phyloP scores from a whole-genome alignment of 2,329 filamentous ascomycete species.

The Colletotrichum zoysiae region DNA sequence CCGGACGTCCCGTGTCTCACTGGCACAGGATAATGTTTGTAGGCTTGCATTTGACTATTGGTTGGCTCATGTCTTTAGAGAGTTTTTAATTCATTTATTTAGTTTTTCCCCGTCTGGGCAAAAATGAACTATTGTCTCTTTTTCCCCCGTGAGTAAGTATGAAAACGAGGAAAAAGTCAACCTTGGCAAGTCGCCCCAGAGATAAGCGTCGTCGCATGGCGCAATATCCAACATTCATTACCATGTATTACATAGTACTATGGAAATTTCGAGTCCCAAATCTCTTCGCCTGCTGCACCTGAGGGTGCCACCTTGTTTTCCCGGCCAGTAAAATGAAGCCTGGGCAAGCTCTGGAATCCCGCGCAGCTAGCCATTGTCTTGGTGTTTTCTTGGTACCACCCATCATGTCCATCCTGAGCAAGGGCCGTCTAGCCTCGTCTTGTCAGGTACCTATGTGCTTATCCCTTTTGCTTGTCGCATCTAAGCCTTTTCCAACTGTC shows the following conservation, averaged over 20 bases:
- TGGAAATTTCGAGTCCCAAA: neutral
- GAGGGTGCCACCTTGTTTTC: neutral
- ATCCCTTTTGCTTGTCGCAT: constrained; percentile 32
- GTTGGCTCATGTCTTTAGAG: neutral
- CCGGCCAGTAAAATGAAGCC: neutral
- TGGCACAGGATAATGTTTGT: neutral
- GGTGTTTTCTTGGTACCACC: constrained; percentile 41
- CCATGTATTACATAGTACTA: neutral
- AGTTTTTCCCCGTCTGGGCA: neutral
- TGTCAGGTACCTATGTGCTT: constrained; percentile 23
- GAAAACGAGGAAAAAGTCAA: neutral
- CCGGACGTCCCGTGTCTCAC: constrained; percentile 15
- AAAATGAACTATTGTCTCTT: too few relatives aligned
- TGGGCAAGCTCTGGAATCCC: constrained; percentile 12
- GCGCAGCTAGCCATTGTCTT: constrained; percentile 30
- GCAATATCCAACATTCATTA: neutral
- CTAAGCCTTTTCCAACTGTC: constrained; percentile 38
- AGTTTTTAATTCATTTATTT: neutral
- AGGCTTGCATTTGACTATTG: neutral
- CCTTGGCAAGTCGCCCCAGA: constrained; percentile 16
- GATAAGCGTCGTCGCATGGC: constrained; percentile 27
- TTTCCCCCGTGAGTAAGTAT: neutral
- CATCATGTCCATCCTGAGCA: constrained; percentile 16
- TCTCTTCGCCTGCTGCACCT: neutral
- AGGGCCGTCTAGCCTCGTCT: constrained; percentile 12